Percentiles rank a stretch among this genome's conserved stretches.
These are phyloP conservation scores for Gymnopilus junonius DNA, from an alignment of 768 basidiomycete species.

Conservation along the genomic window DNA sequence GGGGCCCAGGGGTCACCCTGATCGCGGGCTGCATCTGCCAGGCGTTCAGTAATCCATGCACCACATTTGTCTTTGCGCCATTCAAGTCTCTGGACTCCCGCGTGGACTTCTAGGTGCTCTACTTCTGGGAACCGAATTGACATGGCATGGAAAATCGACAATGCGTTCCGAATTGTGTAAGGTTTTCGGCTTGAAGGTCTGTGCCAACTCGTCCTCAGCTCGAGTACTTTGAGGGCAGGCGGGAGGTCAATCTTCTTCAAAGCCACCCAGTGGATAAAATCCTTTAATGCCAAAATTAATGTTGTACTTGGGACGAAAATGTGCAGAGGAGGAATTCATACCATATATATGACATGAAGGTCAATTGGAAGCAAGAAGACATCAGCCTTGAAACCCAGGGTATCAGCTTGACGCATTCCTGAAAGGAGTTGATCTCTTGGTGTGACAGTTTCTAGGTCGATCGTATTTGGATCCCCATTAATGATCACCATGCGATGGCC, in stretches of 20 bases:
- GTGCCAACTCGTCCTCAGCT: not conserved
- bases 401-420: not conserved
- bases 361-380: not conserved
- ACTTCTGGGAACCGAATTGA: not conserved
- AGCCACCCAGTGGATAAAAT: not conserved
- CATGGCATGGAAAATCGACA: not conserved
- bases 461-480: not conserved
- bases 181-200: not conserved
- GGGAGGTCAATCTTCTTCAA: not conserved
- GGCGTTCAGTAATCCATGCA: not conserved
- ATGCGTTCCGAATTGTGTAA: not conserved
- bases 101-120: not conserved
- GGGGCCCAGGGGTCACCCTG: not conserved
- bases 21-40: not conserved
- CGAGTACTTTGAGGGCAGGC: not conserved
- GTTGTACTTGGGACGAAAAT: not conserved
- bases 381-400: not conserved
- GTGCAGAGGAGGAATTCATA: not conserved
- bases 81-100: not conserved
- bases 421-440: not conserved
- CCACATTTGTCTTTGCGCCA: not conserved
- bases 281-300: not conserved
- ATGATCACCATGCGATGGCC: not conserved
- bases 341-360: not conserved
- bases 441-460: not conserved